Conservation (phyloP, 352 stramenopile species). For the Globisporangium heterothallicum region DNA sequence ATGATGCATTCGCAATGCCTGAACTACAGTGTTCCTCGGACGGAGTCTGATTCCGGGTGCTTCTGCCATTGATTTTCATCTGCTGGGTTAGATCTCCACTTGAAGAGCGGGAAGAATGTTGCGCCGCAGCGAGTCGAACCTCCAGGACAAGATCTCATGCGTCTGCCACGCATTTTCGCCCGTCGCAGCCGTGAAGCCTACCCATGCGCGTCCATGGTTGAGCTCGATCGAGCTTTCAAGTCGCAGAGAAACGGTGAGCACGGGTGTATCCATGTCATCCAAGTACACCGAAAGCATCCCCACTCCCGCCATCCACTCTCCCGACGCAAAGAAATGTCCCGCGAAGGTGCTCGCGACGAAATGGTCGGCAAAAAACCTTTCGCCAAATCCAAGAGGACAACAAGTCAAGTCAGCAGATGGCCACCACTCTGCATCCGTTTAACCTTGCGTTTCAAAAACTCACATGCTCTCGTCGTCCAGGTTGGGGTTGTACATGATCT, state of each 20-base stretch:
- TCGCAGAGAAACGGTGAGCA: slow-evolving; percentile 82
- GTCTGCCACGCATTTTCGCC: slow-evolving; percentile 79
- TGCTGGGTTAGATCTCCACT: slow-evolving; percentile 1
- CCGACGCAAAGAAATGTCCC: slow-evolving; percentile 61
- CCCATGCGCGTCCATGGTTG: slow-evolving; percentile 78
- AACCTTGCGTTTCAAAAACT: no score
- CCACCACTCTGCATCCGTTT: no score
- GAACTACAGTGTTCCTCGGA: no score
- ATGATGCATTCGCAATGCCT: no score
- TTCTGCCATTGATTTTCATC: no score
- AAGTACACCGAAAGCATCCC: slow-evolving; percentile 85
- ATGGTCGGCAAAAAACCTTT: slow-evolving; percentile 49
- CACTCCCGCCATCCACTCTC: slow-evolving; percentile 53
- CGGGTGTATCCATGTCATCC: slow-evolving; percentile 75
- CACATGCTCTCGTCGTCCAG: slow-evolving; percentile 64
- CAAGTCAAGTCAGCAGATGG: slow-evolving; percentile 1
- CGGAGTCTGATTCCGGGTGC: neutral
- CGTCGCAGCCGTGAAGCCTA: slow-evolving; percentile 91
- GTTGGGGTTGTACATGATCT: slow-evolving; percentile 72
- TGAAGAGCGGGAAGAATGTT: slow-evolving; percentile 19
- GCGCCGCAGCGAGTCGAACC: slow-evolving; percentile 55
- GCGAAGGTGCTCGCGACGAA: slow-evolving; percentile 53
- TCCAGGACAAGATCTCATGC: slow-evolving; percentile 86
- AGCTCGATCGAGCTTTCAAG: slow-evolving; percentile 77
- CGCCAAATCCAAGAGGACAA: neutral